A percentile compares a stretch with the other conserved stretches of the same genome.
Evolutionary conservation across 805 yeast species (phyloP).

Genomic region (Metschnikowia rubicola): DNA sequence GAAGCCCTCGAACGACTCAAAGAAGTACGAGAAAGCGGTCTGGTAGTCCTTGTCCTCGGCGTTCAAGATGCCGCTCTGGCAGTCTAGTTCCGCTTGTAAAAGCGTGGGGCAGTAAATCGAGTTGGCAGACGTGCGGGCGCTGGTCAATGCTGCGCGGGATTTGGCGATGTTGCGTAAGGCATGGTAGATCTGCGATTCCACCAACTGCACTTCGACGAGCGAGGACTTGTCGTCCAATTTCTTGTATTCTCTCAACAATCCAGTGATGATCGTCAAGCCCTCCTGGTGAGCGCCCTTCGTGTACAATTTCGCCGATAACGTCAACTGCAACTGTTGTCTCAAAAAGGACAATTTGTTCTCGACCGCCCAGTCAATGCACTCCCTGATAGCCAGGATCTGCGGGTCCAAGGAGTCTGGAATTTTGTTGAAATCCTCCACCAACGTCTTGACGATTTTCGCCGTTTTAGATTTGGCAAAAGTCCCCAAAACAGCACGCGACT

Average conservation of each 20-base stretch:
- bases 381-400: conserved; percentile 71
- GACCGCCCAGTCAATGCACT: conserved; percentile 84
- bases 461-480: conserved; percentile 90
- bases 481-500: conserved; percentile 68
- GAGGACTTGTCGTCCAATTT: conserved; percentile 94
- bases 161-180: conserved; percentile 88
- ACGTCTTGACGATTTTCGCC: conserved; percentile 79
- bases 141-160: conserved; percentile 85
- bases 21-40: conserved; percentile 93
- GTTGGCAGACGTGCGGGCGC: conserved; percentile 97
- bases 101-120: conserved; percentile 93
- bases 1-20: conserved; percentile 91
- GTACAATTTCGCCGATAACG: conserved; percentile 73
- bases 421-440: conserved; percentile 73
- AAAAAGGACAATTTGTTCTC: conserved; percentile 80
- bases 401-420: conserved; percentile 61
- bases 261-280: conserved; percentile 68
- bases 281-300: conserved; percentile 62
- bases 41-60: conserved; percentile 96
- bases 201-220: conserved; percentile 88
- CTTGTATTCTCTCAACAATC: conserved; percentile 79
- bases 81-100: conserved; percentile 89
- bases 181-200: conserved; percentile 87
- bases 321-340: conserved; percentile 82
- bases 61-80: conserved; percentile 91